A percentile compares a stretch with the other conserved stretches of the same genome.
phyloP scores from a whole-genome alignment of 331 rosid genomes.

The Quercus phellos region DNA sequence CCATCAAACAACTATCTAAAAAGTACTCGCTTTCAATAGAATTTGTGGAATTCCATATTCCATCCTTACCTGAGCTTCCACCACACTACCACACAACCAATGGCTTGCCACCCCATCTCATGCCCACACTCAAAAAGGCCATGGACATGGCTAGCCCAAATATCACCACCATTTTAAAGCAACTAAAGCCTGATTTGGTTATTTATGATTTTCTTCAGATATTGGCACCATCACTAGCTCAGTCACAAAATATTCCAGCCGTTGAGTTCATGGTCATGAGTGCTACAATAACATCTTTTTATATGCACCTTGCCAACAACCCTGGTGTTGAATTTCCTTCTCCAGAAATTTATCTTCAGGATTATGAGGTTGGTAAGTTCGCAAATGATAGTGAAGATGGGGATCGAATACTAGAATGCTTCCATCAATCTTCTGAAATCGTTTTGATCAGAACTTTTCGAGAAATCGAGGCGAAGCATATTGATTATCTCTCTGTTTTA shows the following conservation, averaged over 20 bases:
- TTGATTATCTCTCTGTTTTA: slow-evolving; percentile 16
- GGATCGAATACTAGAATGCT: neutral
- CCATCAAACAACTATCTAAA: neutral
- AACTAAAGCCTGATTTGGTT: neutral
- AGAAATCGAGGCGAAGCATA: slow-evolving; percentile 20
- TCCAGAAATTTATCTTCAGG: neutral
- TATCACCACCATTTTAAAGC: slow-evolving; percentile 10
- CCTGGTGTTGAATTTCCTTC: slow-evolving; percentile 6
- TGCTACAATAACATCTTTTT: neutral
- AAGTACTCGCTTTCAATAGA: neutral
- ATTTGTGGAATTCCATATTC: slow-evolving; percentile 26
- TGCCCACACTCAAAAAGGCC: slow-evolving; percentile 20
- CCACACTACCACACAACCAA: slow-evolving; percentile 14
- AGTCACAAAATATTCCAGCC: slow-evolving; percentile 19
- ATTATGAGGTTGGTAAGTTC: neutral
- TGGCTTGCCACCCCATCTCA: slow-evolving; percentile 30
- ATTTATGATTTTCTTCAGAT: slow-evolving; percentile 23
- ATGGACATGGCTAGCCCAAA: slow-evolving; percentile 14
- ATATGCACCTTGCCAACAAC: neutral
- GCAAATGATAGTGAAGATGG: neutral
- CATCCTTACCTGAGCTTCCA: slow-evolving; percentile 16
- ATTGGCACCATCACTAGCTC: slow-evolving; percentile 23
- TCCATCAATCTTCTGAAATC: slow-evolving; percentile 1
- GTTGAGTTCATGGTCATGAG: slow-evolving; percentile 3
- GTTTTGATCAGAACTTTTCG: slow-evolving; percentile 4